A percentile compares a stretch with the other conserved stretches of the same genome.
Conservation (phyloP, 805 yeast species). For the Lipomyces lipofer region DNA sequence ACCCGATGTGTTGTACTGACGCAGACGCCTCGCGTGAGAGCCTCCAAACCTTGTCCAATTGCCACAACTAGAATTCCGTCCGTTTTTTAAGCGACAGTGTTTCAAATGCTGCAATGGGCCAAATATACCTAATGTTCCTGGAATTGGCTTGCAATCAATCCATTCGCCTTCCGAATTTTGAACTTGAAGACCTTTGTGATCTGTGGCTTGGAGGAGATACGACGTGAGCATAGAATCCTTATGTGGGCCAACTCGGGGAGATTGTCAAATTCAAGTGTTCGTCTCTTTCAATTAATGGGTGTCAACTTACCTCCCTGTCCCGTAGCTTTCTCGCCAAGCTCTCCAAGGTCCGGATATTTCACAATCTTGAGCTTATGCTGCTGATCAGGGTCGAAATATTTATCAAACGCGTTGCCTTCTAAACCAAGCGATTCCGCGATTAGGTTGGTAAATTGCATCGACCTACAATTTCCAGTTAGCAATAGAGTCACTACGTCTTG, state of each 20-base stretch:
- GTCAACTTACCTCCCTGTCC: slow-evolving; percentile 25
- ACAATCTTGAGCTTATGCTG: slow-evolving; percentile 57
- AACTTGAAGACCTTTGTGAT: slow-evolving; percentile 51
- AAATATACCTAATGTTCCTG: slow-evolving; percentile 31
- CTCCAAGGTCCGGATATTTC: slow-evolving; percentile 52
- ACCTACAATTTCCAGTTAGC: too few species aligned
- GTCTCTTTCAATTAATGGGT: neutral
- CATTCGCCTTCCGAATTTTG: slow-evolving; percentile 57
- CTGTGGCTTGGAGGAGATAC: slow-evolving; percentile 24
- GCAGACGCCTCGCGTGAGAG: slow-evolving; percentile 58
- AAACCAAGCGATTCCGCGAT: slow-evolving; percentile 60
- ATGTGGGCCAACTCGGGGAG: slow-evolving; percentile 65
- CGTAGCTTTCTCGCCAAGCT: slow-evolving; percentile 32
- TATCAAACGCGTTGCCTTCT: slow-evolving; percentile 46
- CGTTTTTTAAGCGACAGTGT: too few species aligned
- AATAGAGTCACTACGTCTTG: too few species aligned
- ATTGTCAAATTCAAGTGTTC: slow-evolving; percentile 4
- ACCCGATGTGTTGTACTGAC: slow-evolving; percentile 55
- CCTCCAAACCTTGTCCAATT: slow-evolving; percentile 63
- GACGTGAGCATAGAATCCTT: slow-evolving; percentile 47
- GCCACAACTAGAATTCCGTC: slow-evolving; percentile 59
- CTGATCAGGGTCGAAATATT: slow-evolving; percentile 49
- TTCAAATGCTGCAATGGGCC: too few species aligned
- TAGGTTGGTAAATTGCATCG: slow-evolving; percentile 35
- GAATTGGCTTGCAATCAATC: slow-evolving; percentile 55